Conservation (phyloP, 345 rosid genomes). For the Camelina hispida region DNA sequence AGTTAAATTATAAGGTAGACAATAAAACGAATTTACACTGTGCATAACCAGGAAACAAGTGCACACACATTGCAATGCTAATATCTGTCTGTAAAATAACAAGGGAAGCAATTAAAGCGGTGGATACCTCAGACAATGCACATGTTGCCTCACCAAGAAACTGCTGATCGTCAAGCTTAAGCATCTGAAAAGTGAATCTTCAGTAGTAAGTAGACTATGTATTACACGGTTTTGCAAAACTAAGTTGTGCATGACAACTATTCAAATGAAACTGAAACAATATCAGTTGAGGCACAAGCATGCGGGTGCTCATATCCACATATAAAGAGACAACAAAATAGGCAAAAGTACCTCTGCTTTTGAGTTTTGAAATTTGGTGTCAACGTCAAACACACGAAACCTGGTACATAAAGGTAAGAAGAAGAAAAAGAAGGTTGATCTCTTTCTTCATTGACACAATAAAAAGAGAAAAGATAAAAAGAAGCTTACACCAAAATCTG, state of each 20-base stretch:
- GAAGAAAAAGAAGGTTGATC: background rate
- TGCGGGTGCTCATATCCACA: constrained; percentile 1
- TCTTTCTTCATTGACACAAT: background rate
- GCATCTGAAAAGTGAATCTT: constrained; percentile 50
- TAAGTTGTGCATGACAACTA: background rate
- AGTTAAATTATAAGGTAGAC: background rate
- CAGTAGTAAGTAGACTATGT: constrained; percentile 21
- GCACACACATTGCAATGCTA: constrained; percentile 5
- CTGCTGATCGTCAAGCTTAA: constrained; percentile 60
- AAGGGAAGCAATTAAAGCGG: background rate
- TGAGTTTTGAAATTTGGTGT: constrained; percentile 64
- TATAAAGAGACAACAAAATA: background rate
- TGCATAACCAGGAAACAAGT: constrained; percentile 25
- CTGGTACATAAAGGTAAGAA: constrained; percentile 47
- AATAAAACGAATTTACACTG: background rate
- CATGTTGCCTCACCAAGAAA: constrained; percentile 84
- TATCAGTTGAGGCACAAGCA: constrained; percentile 11
- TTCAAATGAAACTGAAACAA: background rate
- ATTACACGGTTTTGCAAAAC: background rate
- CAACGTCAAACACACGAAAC: constrained; percentile 78
- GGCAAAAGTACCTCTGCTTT: constrained; percentile 61
- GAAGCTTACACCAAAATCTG: constrained; percentile 73
- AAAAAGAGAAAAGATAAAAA: background rate
- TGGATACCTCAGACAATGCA: constrained; percentile 62
- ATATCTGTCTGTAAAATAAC: background rate